Evolutionary conservation across 148 eudicot genomes (phyloP).

Genomic region (Silene latifolia): DNA sequence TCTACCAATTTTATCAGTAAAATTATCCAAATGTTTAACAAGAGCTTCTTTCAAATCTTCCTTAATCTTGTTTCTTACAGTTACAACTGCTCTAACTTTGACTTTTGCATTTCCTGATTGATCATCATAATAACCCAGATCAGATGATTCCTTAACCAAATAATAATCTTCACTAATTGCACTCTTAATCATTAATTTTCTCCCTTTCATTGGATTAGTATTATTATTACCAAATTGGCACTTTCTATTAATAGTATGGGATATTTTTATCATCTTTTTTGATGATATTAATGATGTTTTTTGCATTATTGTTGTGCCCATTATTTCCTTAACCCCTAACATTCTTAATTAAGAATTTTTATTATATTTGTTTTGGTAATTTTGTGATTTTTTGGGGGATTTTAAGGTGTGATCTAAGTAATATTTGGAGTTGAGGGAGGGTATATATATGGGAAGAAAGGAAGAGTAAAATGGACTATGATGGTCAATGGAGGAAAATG

Average conservation of each 20-base stretch:
- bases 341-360: constrained; percentile 12
- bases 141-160: constrained; percentile 10
- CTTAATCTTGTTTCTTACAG: constrained; percentile 79
- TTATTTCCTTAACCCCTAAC: constrained; percentile 39
- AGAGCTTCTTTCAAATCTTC: constrained; percentile 68
- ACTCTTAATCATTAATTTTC: constrained; percentile 26
- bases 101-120: constrained; percentile 35
- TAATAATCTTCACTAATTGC: constrained; percentile 79
- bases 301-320: constrained; percentile 34
- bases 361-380: neutral
- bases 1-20: constrained; percentile 60
- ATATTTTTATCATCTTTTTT: constrained; percentile 15
- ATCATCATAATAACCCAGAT: neutral
- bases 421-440: constrained; percentile 1
- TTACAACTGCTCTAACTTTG: constrained; percentile 80
- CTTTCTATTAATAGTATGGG: constrained; percentile 4
- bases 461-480: neutral
- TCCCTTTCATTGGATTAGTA: neutral
- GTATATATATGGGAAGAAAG: constrained; percentile 14
- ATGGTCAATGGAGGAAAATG: constrained; percentile 5
- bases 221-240: constrained; percentile 1
- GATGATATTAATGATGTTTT: constrained; percentile 27
- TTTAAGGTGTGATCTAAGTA: neutral
- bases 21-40: constrained; percentile 55
- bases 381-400: neutral